These are phyloP conservation scores for Parascedosporium putredinis DNA, from an alignment of 2,329 filamentous ascomycete genomes.

Conservation along the genomic window DNA sequence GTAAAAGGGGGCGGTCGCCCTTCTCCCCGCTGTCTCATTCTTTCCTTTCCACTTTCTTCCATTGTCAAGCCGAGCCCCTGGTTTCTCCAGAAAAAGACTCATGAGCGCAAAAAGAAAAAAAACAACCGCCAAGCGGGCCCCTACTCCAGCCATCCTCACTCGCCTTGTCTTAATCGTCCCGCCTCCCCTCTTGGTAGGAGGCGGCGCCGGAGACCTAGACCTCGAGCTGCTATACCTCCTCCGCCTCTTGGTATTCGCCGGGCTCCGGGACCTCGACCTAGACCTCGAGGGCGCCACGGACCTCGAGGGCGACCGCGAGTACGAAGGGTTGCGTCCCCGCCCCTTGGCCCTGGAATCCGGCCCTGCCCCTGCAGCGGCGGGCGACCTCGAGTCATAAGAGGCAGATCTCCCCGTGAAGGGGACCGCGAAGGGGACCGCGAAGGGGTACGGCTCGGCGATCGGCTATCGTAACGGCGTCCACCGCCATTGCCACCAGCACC, in stretches of 20 bases:
- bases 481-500: too few species aligned
- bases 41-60: too few species aligned
- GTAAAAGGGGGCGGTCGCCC: too few species aligned
- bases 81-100: too few species aligned
- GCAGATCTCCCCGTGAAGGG: constrained; percentile 17
- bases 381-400: constrained; percentile 19
- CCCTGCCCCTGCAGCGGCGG: neutral
- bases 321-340: constrained; percentile 9
- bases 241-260: constrained; percentile 9
- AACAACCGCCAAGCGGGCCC: too few species aligned
- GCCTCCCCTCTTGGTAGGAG: constrained; percentile 12
- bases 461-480: constrained; percentile 21
- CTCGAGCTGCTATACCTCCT: constrained; percentile 9
- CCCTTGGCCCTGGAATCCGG: constrained; percentile 2
- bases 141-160: neutral
- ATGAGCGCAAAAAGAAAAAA: too few species aligned
- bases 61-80: too few species aligned
- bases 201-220: constrained; percentile 7
- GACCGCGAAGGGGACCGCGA: neutral
- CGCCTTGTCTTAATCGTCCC: neutral
- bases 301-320: constrained; percentile 11
- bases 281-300: too few species aligned
- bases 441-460: constrained; percentile 18
- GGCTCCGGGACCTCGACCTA: constrained; percentile 1
- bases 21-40: too few species aligned